A percentile compares a stretch with the other conserved stretches of the same genome.
These are phyloP conservation scores for Didymella pinodella DNA, from an alignment of 2,329 filamentous ascomycete species.

Conservation along the genomic window DNA sequence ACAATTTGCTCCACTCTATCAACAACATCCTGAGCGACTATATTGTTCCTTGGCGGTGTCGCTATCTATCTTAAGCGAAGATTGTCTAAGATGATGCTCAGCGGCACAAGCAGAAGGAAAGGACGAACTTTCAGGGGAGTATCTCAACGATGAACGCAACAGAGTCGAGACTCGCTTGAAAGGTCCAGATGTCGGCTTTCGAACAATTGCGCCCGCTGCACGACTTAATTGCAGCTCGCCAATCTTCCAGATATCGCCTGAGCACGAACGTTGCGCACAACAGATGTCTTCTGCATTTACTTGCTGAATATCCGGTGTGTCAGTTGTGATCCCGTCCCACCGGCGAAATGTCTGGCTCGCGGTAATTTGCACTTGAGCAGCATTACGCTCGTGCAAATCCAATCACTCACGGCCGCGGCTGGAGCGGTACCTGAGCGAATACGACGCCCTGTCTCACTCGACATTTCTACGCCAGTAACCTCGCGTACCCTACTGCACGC, in stretches of 20 bases:
- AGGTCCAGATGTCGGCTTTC: neutral
- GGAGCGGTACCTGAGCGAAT: slow-evolving; percentile 3
- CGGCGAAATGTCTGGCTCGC: neutral
- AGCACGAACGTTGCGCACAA: neutral
- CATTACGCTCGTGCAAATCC: neutral
- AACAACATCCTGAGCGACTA: neutral
- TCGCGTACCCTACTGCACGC: slow-evolving; percentile 2
- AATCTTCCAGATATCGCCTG: neutral
- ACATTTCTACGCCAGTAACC: slow-evolving; percentile 2
- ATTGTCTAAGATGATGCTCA: neutral
- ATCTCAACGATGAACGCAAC: neutral
- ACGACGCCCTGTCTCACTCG: slow-evolving; percentile 1
- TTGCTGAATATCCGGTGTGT: neutral
- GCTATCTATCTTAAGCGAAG: neutral
- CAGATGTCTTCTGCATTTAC: neutral
- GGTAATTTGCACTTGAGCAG: neutral
- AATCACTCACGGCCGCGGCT: slow-evolving; percentile 11
- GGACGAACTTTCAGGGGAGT: neutral
- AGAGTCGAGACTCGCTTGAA: neutral
- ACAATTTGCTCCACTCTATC: neutral
- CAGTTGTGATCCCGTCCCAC: neutral
- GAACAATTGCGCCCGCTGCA: neutral
- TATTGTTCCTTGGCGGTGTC: neutral
- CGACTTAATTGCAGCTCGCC: neutral
- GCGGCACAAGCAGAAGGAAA: neutral